Evolutionary conservation across 2,329 filamentous ascomycete species (phyloP), one percentile per base, ranked within the genome.

Genomic region (Fusarium mundagurra): DNA sequence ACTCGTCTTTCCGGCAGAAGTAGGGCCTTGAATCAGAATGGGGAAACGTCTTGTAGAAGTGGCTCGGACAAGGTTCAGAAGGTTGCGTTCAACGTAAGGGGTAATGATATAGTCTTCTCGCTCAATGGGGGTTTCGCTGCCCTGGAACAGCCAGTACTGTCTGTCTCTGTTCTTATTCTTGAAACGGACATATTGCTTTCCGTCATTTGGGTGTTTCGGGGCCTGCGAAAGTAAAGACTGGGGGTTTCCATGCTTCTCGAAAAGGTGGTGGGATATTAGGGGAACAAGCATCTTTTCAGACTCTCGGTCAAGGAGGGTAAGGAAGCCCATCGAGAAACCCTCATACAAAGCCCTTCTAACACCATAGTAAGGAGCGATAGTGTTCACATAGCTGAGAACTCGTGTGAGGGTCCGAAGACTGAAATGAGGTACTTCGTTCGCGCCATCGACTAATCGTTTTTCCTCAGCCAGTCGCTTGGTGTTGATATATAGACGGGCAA

Each of bases 301-400:
- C 36, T 92, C 90, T 77, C 91, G 89, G 78, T 96, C 92, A 18
- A 99, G 87, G 11, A 98, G 89, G 0, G 97, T 99, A 64, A 98
- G 85, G 79, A 99, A 99, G 57, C 95, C 96, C 97, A 99, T 99
- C 22, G 94, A 95, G 80, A 98, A 98, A 0, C 96, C 97, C 85
- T 99, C 96, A 72, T 93, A 98, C 4, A 98, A 85, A 17, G 96
- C 94, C 78, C 97, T 87, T 31, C 96, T 91, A 47, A 98, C 85
- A 18, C 94, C 95, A 82, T 98, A 98, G 8, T 93, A 89, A 1
- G 94, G 91, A 0, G 94, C 90, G 72, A 98, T 95, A 61, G 95
- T 93, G 73, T 92, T 91, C 24, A 96, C 95, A 81, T 98, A 99
- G 43, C 92, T 93, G 60, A 99, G 84, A 4, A 96, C 94, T 63